Percentiles rank a stretch among this genome's conserved stretches.
These are phyloP conservation scores for Chlorella sp. DNA, from an alignment of 139 green algal species.

Conservation along the genomic window DNA sequence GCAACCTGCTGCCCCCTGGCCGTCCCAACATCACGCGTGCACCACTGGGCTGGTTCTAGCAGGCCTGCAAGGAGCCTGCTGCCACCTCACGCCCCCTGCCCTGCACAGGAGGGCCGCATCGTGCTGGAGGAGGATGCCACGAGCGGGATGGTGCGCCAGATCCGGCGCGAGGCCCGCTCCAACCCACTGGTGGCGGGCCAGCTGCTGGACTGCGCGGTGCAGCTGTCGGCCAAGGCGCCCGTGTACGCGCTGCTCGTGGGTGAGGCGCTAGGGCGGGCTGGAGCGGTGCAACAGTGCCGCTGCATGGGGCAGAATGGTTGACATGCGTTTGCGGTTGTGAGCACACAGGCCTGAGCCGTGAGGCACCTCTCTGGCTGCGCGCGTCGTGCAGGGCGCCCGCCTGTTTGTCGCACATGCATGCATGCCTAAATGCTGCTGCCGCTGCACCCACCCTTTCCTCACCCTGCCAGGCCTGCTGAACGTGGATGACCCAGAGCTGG, in stretches of 20 bases:
- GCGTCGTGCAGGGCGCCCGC: no score
- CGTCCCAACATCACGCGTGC: no score
- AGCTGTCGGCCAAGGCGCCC: constrained; percentile 74
- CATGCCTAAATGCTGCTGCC: no score
- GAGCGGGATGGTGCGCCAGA: background rate
- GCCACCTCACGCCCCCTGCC: background rate
- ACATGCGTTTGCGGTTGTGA: background rate
- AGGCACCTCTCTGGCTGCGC: no score
- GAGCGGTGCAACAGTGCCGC: no score
- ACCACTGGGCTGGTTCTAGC: no score
- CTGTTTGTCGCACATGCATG: no score
- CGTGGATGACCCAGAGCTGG: constrained; percentile 51
- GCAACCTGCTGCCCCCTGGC: no score
- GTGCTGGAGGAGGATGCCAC: constrained; percentile 17
- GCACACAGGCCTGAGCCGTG: no score
- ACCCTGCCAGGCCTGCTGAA: constrained; percentile 56
- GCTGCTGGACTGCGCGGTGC: constrained; percentile 71
- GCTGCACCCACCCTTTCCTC: background rate
- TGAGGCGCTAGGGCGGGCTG: constrained; percentile 46
- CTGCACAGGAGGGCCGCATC: constrained; percentile 18
- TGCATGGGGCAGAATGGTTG: no score
- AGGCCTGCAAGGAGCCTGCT: no score
- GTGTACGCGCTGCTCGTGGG: constrained; percentile 79
- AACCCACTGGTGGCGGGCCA: constrained; percentile 40
- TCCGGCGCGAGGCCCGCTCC: constrained; percentile 26